A percentile compares a stretch with the other conserved stretches of the same genome.
Conservation (phyloP, 257 asterid genomes). For the Ballota nigra region DNA sequence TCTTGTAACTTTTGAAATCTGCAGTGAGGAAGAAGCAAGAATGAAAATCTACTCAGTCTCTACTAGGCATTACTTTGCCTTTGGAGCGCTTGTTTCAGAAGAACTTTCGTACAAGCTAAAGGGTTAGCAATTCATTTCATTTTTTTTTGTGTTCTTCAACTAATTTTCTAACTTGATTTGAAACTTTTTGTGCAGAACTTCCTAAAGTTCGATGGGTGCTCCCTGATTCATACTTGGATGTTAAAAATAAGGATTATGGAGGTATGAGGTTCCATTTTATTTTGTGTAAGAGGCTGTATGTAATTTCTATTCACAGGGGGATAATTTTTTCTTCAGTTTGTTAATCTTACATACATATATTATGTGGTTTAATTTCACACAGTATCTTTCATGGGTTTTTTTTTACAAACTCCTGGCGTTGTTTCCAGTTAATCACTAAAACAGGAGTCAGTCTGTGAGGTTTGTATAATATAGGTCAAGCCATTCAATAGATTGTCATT, state of each 20-base stretch:
- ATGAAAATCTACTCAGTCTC: constrained; percentile 92
- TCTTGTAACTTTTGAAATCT: background rate
- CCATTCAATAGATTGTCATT: background rate
- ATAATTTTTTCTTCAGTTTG: background rate
- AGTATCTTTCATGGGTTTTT: background rate
- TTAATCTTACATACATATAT: background rate
- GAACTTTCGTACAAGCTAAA: constrained; percentile 76
- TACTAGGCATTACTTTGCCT: constrained; percentile 81
- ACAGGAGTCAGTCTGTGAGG: background rate
- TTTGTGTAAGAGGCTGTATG: background rate
- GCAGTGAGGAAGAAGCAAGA: constrained; percentile 91
- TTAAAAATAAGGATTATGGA: constrained; percentile 86
- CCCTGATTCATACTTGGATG: constrained; percentile 97
- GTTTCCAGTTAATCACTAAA: background rate
- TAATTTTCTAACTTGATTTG: background rate
- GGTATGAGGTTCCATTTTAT: constrained; percentile 42
- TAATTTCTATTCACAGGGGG: background rate
- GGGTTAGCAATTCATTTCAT: constrained; percentile 34
- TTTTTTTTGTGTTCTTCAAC: background rate
- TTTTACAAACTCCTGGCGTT: background rate
- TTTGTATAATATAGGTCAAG: background rate
- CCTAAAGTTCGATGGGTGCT: constrained; percentile 92
- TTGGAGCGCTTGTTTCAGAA: constrained; percentile 95
- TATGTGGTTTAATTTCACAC: background rate
- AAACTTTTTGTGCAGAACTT: constrained; percentile 49